These are phyloP conservation scores for Amoebophrya sp. DNA, from an alignment of 169 alveolate species.

Conservation along the genomic window DNA sequence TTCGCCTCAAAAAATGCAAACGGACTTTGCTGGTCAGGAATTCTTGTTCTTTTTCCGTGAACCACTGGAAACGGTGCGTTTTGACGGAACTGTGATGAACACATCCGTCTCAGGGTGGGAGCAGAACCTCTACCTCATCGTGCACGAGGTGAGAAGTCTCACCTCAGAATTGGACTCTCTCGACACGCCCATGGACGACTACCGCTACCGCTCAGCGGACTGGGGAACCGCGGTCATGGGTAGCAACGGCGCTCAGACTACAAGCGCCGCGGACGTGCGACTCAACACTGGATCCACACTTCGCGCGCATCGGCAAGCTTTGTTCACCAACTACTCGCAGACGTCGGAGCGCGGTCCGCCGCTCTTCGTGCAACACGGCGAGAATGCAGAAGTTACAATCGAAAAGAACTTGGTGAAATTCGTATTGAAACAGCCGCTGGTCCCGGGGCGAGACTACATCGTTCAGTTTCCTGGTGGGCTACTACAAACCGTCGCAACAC, in stretches of 20 bases:
- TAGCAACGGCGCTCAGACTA: neutral
- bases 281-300: neutral
- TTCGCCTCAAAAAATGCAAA: neutral
- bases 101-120: neutral
- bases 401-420: neutral
- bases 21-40: neutral
- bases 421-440: neutral
- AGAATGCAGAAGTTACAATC: neutral
- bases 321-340: constrained; percentile 2
- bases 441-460: neutral
- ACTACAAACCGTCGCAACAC: neutral
- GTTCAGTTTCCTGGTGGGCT: neutral
- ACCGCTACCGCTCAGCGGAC: neutral
- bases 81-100: neutral
- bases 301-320: neutral
- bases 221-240: neutral
- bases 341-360: constrained; percentile 20
- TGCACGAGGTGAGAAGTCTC: neutral
- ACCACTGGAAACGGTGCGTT: neutral
- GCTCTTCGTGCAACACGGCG: neutral
- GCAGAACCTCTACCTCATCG: neutral
- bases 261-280: neutral
- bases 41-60: constrained; percentile 24
- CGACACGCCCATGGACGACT: neutral
- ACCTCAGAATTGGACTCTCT: neutral